phyloP scores from a whole-genome alignment of 371 early-diverging fungal species.

The Catenaria anguillulae region DNA sequence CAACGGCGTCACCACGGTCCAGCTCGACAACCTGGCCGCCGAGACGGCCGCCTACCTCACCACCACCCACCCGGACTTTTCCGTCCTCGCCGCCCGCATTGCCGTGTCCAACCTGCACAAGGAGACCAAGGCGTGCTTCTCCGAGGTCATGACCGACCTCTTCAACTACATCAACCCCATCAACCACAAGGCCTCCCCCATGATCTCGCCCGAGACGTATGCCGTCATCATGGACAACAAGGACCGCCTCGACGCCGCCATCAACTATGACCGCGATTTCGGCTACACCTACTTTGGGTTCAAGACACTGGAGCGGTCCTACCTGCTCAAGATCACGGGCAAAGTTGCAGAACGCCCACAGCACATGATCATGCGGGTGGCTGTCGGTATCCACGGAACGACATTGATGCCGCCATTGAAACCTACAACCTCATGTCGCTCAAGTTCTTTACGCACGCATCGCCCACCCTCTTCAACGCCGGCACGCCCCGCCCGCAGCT shows the following conservation, averaged over 20 bases:
- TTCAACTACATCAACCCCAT: slow-evolving; percentile 79
- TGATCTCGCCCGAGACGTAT: slow-evolving; percentile 69
- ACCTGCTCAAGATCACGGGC: slow-evolving; percentile 76
- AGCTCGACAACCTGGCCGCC: slow-evolving; percentile 92
- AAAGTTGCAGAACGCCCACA: slow-evolving; percentile 92
- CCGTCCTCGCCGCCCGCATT: slow-evolving; percentile 91
- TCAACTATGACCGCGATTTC: slow-evolving; percentile 92
- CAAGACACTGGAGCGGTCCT: slow-evolving; percentile 95
- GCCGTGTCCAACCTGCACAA: slow-evolving; percentile 96
- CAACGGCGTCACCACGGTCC: slow-evolving; percentile 89
- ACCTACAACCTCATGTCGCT: slow-evolving; percentile 93
- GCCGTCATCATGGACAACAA: slow-evolving; percentile 55
- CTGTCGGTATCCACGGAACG: slow-evolving; percentile 94
- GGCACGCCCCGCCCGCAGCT: slow-evolving; percentile 93
- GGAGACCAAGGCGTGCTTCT: slow-evolving; percentile 86
- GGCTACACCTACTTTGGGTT: slow-evolving; percentile 97
- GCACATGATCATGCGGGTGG: slow-evolving; percentile 98
- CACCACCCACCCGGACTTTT: slow-evolving; percentile 96
- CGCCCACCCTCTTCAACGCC: slow-evolving; percentile 97
- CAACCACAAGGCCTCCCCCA: slow-evolving; percentile 63
- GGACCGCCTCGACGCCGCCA: slow-evolving; percentile 74
- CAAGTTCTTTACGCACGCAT: slow-evolving; percentile 95
- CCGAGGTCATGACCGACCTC: slow-evolving; percentile 72
- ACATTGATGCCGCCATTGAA: slow-evolving; percentile 85
- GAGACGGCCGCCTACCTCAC: slow-evolving; percentile 96